A percentile compares a stretch with the other conserved stretches of the same genome.
Conservation (phyloP, 129 eudicot genomes). For the Cynara cardunculus region DNA sequence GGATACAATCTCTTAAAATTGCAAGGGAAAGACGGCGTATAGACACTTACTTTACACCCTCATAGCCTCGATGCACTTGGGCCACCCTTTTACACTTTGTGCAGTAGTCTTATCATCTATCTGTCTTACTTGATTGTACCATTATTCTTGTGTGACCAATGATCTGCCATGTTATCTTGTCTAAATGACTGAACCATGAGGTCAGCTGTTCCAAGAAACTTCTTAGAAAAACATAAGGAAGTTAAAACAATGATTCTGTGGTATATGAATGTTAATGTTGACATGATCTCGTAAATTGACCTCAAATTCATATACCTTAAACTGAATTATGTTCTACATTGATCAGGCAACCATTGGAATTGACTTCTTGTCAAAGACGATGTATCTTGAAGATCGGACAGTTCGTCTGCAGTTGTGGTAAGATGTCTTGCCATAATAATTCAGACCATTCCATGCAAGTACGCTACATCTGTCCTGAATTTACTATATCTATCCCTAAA, state of each 20-base stretch:
- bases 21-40: background rate
- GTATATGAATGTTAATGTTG: slow-evolving; percentile 1
- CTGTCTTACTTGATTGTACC: background rate
- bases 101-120: background rate
- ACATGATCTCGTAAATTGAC: background rate
- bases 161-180: background rate
- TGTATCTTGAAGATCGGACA: slow-evolving; percentile 66
- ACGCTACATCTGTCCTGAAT: background rate
- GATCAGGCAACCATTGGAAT: slow-evolving; percentile 70
- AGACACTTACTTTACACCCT: background rate
- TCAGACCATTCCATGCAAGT: slow-evolving; percentile 4
- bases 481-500: background rate
- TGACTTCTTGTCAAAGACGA: slow-evolving; percentile 63
- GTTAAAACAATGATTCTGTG: background rate
- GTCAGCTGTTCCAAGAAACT: background rate
- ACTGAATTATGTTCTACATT: slow-evolving; percentile 14
- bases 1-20: background rate
- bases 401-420: slow-evolving; percentile 70
- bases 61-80: background rate
- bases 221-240: background rate
- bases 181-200: background rate
- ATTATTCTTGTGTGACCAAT: background rate
- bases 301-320: background rate
- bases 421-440: slow-evolving; percentile 5
- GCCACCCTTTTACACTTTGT: background rate